phyloP scores from a whole-genome alignment of 129 eudicot genomes.

The Pseudognaphalium luteoalbum region DNA sequence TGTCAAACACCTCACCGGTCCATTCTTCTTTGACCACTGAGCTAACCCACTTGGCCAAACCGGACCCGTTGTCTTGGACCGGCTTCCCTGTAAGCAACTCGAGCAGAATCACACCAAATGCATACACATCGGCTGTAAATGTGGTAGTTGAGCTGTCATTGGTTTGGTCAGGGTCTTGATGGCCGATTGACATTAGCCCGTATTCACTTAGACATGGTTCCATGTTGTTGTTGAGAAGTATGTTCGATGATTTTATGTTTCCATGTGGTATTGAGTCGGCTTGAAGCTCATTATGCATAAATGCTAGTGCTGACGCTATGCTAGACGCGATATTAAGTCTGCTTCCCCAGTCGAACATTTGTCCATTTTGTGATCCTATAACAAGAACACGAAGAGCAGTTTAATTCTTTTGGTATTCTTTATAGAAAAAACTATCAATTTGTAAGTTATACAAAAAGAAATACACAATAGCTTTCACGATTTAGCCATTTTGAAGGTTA shows the following conservation, averaged over 20 bases:
- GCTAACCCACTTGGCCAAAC: constrained; percentile 61
- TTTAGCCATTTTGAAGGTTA: neutral
- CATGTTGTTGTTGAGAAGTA: constrained; percentile 49
- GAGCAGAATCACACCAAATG: constrained; percentile 60
- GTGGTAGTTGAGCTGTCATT: constrained; percentile 20
- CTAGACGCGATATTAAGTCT: constrained; percentile 54
- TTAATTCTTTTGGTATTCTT: neutral
- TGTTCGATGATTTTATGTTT: constrained; percentile 73
- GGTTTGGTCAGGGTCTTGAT: constrained; percentile 24
- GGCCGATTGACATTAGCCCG: constrained; percentile 50
- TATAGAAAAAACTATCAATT: neutral
- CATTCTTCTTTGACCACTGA: constrained; percentile 72
- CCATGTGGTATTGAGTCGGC: constrained; percentile 67
- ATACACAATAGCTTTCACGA: neutral
- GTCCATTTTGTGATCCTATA: constrained; percentile 59
- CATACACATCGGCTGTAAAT: constrained; percentile 49
- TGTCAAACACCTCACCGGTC: constrained; percentile 72
- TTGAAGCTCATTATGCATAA: constrained; percentile 70
- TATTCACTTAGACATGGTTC: constrained; percentile 73
- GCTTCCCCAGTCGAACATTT: constrained; percentile 62
- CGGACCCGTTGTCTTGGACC: constrained; percentile 54
- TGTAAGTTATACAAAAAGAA: too few relatives aligned
- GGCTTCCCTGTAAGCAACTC: constrained; percentile 73
- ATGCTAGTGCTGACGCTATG: constrained; percentile 54
- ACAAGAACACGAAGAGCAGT: constrained; percentile 17